Evolutionary conservation across 306 rosid species (phyloP), one percentile per base, ranked within the genome.

Genomic region (Aeschynomene evenia): DNA sequence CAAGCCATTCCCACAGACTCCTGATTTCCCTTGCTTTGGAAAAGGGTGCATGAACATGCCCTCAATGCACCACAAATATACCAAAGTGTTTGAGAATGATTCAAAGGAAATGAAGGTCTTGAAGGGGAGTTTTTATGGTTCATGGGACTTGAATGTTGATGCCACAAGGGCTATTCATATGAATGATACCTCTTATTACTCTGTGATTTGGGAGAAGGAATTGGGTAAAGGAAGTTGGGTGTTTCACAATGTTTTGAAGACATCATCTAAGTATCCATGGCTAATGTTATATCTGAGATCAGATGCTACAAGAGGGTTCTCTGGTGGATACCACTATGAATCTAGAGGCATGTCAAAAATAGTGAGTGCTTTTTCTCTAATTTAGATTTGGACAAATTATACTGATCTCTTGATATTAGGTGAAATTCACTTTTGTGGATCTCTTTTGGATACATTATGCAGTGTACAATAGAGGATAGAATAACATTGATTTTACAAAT

Each of bases 261-360:
- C 97, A 46, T 88, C 97, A 51, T 80, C 80, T 72, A 86, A 85
- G 68, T 88, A 86, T 29, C 97, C 96, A 62, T 88, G 93, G 97
- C 68, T 88, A 83, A 91, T 91, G 97, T 78, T 88, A 53, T 88
- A 88, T 81, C 83, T 91, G 4, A 85, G 97, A 80, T 96, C 93
- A 75, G 96, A 91, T 80, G 96, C 96, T 49, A 87, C 87, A 60
- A 53, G 23, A 57, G 97, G 97, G 69, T 91, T 77, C 74, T 91
- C 97, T 22, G 96, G 97, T 16, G 97, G 97, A 10, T 91, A 91
- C 81, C 97, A 82, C 68, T 91, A 91, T 63, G 91, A 86, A 72
- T 88, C 96, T 10, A 88, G 89, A 58, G 93, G 96, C 71, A 91
- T 91, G 93, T 83, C 88, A 57, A 88, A 83, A 85, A 54, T 62